These are phyloP conservation scores for Metarhizium sp. DNA, from an alignment of 2,329 filamentous ascomycete species.

Conservation along the genomic window DNA sequence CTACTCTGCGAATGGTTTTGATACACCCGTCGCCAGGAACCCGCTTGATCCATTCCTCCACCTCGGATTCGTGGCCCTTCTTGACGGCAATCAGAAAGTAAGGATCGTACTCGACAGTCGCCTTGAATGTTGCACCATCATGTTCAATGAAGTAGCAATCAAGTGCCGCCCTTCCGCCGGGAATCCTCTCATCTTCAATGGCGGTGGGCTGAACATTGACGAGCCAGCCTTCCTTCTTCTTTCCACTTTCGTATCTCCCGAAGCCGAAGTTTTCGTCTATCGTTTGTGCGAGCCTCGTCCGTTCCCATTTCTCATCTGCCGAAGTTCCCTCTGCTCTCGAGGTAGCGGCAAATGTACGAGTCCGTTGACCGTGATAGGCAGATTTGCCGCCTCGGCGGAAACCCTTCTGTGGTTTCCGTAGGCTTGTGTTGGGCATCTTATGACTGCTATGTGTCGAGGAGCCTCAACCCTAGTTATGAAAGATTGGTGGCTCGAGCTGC, in stretches of 20 bases:
- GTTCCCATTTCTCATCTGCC: constrained; percentile 86
- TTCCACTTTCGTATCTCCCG: constrained; percentile 79
- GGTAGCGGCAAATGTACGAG: constrained; percentile 72
- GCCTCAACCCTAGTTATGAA: constrained; percentile 11
- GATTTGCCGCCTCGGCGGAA: constrained; percentile 60
- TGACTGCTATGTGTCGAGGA: neutral
- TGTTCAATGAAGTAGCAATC: constrained; percentile 97
- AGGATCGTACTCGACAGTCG: constrained; percentile 90
- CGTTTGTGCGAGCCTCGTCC: constrained; percentile 68
- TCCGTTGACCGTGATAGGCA: constrained; percentile 59
- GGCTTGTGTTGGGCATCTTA: constrained; percentile 48
- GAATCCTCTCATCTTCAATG: constrained; percentile 74
- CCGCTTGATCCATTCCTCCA: constrained; percentile 88
- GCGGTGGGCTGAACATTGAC: constrained; percentile 89
- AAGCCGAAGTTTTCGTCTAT: constrained; percentile 98
- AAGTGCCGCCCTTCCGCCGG: constrained; percentile 77
- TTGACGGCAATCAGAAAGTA: constrained; percentile 92
- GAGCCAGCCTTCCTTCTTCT: constrained; percentile 77
- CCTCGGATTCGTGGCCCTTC: constrained; percentile 79
- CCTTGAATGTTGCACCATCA: constrained; percentile 85
- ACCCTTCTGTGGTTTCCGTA: constrained; percentile 54
- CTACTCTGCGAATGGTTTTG: constrained; percentile 65
- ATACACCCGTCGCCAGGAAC: constrained; percentile 71
- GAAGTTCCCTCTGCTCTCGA: constrained; percentile 78
- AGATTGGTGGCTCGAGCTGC: constrained; percentile 9